phyloP scores from a whole-genome alignment of 1,284 basidiomycete species.

The Melampsora americana region DNA sequence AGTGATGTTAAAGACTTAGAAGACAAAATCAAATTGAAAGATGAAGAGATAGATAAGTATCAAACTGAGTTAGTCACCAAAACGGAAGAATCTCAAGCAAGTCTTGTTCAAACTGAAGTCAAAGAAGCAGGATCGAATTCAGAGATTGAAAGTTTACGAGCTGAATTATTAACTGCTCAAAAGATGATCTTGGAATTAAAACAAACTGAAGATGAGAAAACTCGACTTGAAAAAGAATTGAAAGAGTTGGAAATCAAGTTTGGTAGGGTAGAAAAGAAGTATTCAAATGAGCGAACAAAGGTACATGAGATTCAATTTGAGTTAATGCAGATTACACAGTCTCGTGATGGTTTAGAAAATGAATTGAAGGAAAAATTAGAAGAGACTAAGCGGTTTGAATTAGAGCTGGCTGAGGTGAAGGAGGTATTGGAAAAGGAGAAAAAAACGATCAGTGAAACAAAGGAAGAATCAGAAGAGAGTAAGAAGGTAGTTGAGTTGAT shows the following conservation, averaged over 20 bases:
- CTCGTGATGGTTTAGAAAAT: constrained; percentile 15
- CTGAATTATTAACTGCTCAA: too few species aligned
- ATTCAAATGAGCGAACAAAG: constrained; percentile 23
- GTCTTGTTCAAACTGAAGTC: constrained; percentile 12
- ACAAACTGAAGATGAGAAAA: neutral
- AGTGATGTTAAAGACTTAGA: neutral
- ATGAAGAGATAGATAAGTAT: neutral
- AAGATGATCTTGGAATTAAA: neutral
- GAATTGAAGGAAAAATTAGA: neutral
- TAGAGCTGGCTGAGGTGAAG: neutral
- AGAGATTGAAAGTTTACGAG: too few species aligned
- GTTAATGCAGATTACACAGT: constrained; percentile 35
- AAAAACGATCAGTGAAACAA: neutral
- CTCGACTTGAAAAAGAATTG: too few species aligned
- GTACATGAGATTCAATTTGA: constrained; percentile 35
- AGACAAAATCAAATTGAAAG: neutral
- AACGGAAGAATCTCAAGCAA: neutral
- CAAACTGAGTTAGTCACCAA: constrained; percentile 4
- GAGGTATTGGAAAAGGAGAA: neutral
- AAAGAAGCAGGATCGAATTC: too few species aligned
- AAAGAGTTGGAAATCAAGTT: too few species aligned
- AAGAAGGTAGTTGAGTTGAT: neutral
- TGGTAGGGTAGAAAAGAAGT: constrained; percentile 15
- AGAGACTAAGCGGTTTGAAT: neutral
- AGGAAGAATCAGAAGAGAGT: neutral